Evolutionary conservation across 495 filamentous ascomycete species (phyloP).

Genomic region (Penicillium subrubescens): DNA sequence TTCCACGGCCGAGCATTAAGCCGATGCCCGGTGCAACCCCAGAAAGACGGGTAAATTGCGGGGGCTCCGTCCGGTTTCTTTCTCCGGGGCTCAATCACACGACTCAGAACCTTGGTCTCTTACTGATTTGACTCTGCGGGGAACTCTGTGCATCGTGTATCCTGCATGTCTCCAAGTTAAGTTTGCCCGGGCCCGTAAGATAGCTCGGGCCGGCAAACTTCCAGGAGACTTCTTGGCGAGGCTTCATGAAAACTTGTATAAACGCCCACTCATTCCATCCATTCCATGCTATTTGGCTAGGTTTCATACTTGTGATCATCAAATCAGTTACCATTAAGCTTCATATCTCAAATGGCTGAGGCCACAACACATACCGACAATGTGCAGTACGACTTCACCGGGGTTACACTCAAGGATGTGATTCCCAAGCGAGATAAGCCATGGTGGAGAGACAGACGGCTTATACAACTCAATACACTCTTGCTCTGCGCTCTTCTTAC

Average conservation of each 20-base stretch:
- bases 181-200: neutral
- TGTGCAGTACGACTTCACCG: neutral
- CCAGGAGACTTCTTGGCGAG: neutral
- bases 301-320: neutral
- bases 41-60: neutral
- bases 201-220: neutral
- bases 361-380: neutral
- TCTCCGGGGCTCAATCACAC: neutral
- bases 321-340: neutral
- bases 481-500: conserved; percentile 18
- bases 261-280: neutral
- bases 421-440: conserved; percentile 13
- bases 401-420: conserved; percentile 13
- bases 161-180: neutral
- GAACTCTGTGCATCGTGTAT: neutral
- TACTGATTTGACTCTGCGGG: neutral
- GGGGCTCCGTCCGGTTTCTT: neutral
- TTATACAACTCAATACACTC: conserved; percentile 15
- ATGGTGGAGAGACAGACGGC: conserved; percentile 8
- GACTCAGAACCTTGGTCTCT: neutral
- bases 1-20: neutral
- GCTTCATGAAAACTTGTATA: neutral
- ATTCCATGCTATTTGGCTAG: neutral
- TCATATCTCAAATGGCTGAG: neutral
- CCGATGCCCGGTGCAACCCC: neutral